Conservation (phyloP, 2,329 filamentous ascomycete genomes). For the Talaromyces amestolkiae region DNA sequence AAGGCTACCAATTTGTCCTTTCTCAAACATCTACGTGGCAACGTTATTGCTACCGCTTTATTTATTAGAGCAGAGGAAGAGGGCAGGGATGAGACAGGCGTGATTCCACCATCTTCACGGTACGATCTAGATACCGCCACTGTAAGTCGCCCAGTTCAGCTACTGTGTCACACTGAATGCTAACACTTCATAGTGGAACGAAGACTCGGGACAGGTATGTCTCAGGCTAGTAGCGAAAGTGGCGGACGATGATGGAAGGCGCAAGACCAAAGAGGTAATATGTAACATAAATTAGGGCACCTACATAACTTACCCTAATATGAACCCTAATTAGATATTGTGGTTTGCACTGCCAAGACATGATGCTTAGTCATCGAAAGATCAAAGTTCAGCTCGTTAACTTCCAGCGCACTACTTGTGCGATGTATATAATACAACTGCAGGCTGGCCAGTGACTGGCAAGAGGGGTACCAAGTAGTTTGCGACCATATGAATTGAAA, state of each 20-base stretch:
- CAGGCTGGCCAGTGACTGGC: background rate
- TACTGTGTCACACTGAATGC: background rate
- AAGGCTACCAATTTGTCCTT: background rate
- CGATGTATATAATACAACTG: background rate
- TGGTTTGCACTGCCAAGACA: background rate
- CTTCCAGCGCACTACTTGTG: background rate
- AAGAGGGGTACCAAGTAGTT: conserved; percentile 3
- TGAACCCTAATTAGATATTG: background rate
- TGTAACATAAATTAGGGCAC: background rate
- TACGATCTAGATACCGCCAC: background rate
- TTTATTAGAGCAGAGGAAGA: background rate
- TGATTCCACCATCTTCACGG: background rate
- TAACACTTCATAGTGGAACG: background rate
- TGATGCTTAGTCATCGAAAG: conserved; percentile 7
- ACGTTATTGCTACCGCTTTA: background rate
- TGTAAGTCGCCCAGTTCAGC: background rate
- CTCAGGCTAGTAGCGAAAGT: background rate
- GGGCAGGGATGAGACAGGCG: background rate
- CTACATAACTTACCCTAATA: background rate
- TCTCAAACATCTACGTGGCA: background rate
- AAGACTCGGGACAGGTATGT: background rate
- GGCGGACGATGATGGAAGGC: background rate
- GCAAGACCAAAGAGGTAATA: background rate
- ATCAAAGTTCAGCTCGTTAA: conserved; percentile 9
- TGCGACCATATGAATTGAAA: background rate